These are phyloP conservation scores for Colletotrichum cuscutae DNA, from an alignment of 2,329 filamentous ascomycete species.

Conservation along the genomic window DNA sequence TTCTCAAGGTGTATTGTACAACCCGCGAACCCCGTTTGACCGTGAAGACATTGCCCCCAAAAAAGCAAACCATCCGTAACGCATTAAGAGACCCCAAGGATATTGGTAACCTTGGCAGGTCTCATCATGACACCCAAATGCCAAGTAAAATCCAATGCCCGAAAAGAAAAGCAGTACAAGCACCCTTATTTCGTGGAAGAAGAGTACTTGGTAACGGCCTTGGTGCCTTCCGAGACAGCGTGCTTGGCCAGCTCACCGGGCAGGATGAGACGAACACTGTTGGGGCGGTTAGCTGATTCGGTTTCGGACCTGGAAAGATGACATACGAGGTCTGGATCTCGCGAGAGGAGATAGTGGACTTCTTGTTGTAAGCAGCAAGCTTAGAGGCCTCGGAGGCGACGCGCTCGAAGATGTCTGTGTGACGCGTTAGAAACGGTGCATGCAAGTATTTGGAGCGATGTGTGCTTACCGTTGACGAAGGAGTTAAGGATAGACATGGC, in stretches of 20 bases:
- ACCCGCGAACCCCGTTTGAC: conserved; percentile 75
- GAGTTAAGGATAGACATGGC: conserved; percentile 99
- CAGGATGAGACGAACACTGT: conserved; percentile 90
- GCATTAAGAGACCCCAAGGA: conserved; percentile 73
- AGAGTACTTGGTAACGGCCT: conserved; percentile 99
- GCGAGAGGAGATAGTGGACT: conserved; percentile 98
- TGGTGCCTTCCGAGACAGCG: conserved; percentile 98
- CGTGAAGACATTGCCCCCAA: conserved; percentile 77
- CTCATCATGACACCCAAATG: conserved; percentile 70
- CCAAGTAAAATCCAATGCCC: conserved; percentile 65
- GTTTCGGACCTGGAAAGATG: background rate
- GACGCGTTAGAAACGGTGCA: conserved; percentile 37
- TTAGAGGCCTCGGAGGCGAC: conserved; percentile 99
- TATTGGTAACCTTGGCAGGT: conserved; percentile 55
- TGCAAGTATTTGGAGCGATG: background rate
- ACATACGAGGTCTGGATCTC: conserved; percentile 97
- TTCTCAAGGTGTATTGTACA: conserved; percentile 78
- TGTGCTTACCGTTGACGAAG: conserved; percentile 91
- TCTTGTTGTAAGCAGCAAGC: conserved; percentile 99
- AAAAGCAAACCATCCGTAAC: conserved; percentile 78
- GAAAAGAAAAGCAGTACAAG: conserved; percentile 68
- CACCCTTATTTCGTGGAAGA: conserved; percentile 93
- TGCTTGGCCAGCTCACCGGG: conserved; percentile 99
- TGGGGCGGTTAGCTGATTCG: conserved; percentile 64
- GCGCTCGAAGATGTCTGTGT: conserved; percentile 97